Evolutionary conservation across 306 rosid genomes (phyloP).

Genomic region (Cicer yamashitae): DNA sequence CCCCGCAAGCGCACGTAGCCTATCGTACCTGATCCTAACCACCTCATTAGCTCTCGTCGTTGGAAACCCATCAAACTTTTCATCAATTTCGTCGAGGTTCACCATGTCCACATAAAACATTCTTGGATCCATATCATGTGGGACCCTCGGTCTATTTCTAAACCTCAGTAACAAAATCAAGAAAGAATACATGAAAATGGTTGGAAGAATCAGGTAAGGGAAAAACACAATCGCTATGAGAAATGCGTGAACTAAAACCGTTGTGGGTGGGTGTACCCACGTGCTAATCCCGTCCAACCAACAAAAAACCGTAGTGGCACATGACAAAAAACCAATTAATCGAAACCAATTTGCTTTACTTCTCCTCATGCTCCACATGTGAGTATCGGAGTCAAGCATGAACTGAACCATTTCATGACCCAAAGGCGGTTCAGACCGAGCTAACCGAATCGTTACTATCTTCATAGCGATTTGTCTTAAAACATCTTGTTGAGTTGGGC

Average conservation of each 20-base stretch:
- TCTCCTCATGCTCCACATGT: slow-evolving; percentile 86
- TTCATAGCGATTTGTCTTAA: slow-evolving; percentile 78
- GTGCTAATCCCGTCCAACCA: slow-evolving; percentile 74
- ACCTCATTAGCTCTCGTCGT: slow-evolving; percentile 56
- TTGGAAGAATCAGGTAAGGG: slow-evolving; percentile 69
- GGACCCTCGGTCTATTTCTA: slow-evolving; percentile 52
- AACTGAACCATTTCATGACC: slow-evolving; percentile 85
- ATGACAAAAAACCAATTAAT: slow-evolving; percentile 60
- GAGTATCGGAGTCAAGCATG: slow-evolving; percentile 73
- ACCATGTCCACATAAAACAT: slow-evolving; percentile 74
- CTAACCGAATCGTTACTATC: slow-evolving; percentile 67
- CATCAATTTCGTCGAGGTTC: slow-evolving; percentile 75
- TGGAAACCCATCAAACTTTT: slow-evolving; percentile 84
- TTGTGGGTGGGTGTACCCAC: slow-evolving; percentile 80
- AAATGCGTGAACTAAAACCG: slow-evolving; percentile 63
- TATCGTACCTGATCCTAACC: slow-evolving; percentile 68
- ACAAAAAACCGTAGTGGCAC: slow-evolving; percentile 57
- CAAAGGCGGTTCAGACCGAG: slow-evolving; percentile 79
- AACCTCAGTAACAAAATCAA: slow-evolving; percentile 58
- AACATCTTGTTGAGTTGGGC: slow-evolving; percentile 82
- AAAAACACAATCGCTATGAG: slow-evolving; percentile 62
- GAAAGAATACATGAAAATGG: slow-evolving; percentile 77
- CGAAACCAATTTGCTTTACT: slow-evolving; percentile 92
- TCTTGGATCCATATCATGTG: slow-evolving; percentile 68
- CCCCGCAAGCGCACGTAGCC: slow-evolving; percentile 73